Conservation (phyloP, 2,329 filamentous ascomycete genomes). For the Colletotrichum limetticola region DNA sequence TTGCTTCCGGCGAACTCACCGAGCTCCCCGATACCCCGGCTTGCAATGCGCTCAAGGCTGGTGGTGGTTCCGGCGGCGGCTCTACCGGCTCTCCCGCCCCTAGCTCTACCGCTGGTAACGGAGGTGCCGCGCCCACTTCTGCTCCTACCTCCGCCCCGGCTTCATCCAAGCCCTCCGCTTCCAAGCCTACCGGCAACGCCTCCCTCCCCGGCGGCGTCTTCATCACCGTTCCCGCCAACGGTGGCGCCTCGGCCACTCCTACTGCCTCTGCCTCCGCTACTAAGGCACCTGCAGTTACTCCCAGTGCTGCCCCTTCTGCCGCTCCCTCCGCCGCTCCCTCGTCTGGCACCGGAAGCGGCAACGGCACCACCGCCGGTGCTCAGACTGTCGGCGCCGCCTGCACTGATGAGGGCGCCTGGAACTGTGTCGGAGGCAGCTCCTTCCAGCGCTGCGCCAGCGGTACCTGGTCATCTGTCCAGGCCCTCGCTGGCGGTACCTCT, state of each 20-base stretch:
- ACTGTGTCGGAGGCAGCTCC: slow-evolving; percentile 60
- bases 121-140: slow-evolving; percentile 20
- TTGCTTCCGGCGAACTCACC: too few relatives aligned
- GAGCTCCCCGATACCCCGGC: too few relatives aligned
- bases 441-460: slow-evolving; percentile 68
- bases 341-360: slow-evolving; percentile 35
- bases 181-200: background rate
- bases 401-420: slow-evolving; percentile 60
- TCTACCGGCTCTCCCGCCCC: background rate
- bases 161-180: slow-evolving; percentile 26
- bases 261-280: slow-evolving; percentile 32
- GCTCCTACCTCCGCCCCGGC: slow-evolving; percentile 37
- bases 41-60: too few relatives aligned
- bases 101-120: background rate
- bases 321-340: slow-evolving; percentile 31
- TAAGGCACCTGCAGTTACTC: slow-evolving; percentile 29
- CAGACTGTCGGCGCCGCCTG: slow-evolving; percentile 57
- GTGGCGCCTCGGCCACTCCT: slow-evolving; percentile 36
- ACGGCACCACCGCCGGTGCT: slow-evolving; percentile 38
- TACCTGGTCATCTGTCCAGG: slow-evolving; percentile 56
- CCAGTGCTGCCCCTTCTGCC: slow-evolving; percentile 24
- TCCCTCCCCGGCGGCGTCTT: slow-evolving; percentile 52
- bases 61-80: background rate
- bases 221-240: slow-evolving; percentile 43
- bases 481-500: slow-evolving; percentile 56